A percentile compares a stretch with the other conserved stretches of the same genome.
These are phyloP conservation scores for Oryza australiensis DNA, from an alignment of 176 grass and related monocot genomes.

Conservation along the genomic window DNA sequence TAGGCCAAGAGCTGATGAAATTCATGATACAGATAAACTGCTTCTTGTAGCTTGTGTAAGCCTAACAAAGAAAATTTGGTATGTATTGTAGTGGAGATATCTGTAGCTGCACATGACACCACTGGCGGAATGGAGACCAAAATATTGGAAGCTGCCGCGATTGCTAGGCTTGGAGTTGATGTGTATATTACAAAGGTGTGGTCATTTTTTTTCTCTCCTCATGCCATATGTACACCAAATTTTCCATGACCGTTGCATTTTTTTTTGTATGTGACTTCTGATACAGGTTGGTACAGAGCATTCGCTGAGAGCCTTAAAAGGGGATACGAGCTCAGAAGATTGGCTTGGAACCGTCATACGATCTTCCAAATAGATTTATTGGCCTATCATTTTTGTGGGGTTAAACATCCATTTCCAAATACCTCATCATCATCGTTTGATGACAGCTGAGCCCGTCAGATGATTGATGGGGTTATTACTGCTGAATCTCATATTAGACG, in stretches of 20 bases:
- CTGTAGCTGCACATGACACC: slow-evolving; percentile 89
- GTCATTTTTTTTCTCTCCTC: not conserved
- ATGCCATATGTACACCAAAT: not conserved
- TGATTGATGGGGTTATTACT: not conserved
- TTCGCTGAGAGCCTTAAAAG: slow-evolving; percentile 68
- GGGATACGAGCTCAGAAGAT: slow-evolving; percentile 53
- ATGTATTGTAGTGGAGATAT: slow-evolving; percentile 69
- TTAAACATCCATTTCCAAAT: not conserved
- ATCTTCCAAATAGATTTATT: slow-evolving; percentile 47
- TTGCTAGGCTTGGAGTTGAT: slow-evolving; percentile 83
- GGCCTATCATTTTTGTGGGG: not conserved
- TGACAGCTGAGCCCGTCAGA: not conserved
- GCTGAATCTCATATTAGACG: not conserved
- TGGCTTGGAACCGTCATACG: slow-evolving; percentile 90
- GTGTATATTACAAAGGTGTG: slow-evolving; percentile 89
- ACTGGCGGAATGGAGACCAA: slow-evolving; percentile 95
- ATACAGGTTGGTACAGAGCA: slow-evolving; percentile 75
- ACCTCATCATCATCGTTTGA: not conserved
- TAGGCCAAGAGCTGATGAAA: not conserved
- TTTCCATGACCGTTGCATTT: not conserved
- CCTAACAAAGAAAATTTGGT: slow-evolving; percentile 24
- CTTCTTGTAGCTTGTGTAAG: slow-evolving; percentile 21
- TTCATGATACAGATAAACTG: slow-evolving; percentile 21
- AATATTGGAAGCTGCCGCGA: slow-evolving; percentile 79
- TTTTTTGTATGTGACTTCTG: not conserved